Evolutionary conservation across 2,329 filamentous ascomycete genomes (phyloP), one percentile per base, ranked within the genome.

Genomic region (Clonostachys chloroleuca): DNA sequence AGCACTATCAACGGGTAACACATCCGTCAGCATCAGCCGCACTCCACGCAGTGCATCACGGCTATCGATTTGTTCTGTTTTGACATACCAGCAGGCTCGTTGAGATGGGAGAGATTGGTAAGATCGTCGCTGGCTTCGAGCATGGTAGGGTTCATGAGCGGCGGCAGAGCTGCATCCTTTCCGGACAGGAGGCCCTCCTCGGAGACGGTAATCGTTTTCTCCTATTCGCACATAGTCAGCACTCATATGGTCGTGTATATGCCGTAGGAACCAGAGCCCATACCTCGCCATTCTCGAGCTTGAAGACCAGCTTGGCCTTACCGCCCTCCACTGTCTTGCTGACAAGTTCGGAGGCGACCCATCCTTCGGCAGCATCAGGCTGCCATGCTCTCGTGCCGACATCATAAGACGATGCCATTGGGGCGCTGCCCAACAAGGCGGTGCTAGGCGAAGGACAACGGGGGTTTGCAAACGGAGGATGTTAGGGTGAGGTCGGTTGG

Each of bases 311-410:
- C 64, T 80, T 86, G 62, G 92, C 87, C 66, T 95, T 96, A 63
- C 90, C 81, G 52, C 91, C 94, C 63, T 94, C 79, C 55, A 89
- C 74, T 48, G 81, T 79, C 78, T 94, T 96, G 70, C 88, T 86
- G 66, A 87, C 78, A 59, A 99, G 87, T 78, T 97, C 92, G 42
- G 94, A 96, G 65, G 92, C 88, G 68, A 99, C 84, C 92, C 94
- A 99, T 73, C 94, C 94, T 72, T 99, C 92, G 52, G 89, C 89
- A 67, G 83, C 75, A 76, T 99, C 94, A 60, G 94, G 92, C 81
- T 97, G 94, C 94, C 94, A 99, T 66, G 92, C 94, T 81, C 90
- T 85, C 62, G 92, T 97, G 65, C 92, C 94, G 64, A 96, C 83
- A 78, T 97, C 92, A 75, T 95, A 97, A 66, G 83, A 89, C 72